Evolutionary conservation across 2,329 filamentous ascomycete genomes (phyloP).

Genomic region (Diaporthe citri): DNA sequence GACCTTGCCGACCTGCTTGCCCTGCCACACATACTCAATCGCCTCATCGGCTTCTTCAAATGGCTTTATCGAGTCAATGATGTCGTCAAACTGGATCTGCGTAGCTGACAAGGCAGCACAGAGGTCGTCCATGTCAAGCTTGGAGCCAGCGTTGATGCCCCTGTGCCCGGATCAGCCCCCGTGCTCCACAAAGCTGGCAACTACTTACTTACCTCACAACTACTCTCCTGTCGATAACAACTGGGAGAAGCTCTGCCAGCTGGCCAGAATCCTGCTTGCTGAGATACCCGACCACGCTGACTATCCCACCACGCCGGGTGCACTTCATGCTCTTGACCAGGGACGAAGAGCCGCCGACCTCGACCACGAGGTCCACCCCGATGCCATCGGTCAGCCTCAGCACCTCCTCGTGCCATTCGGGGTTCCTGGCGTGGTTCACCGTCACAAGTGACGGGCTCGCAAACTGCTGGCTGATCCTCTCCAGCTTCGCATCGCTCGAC

Average conservation of each 20-base stretch:
- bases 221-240: neutral
- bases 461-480: neutral
- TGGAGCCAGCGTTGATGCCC: neutral
- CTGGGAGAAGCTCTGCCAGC: neutral
- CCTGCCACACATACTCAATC: neutral
- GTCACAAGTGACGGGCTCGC: neutral
- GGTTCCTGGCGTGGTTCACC: neutral
- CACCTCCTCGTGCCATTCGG: neutral
- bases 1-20: neutral
- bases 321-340: conserved; percentile 6
- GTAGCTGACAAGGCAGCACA: neutral
- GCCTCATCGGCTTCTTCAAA: neutral
- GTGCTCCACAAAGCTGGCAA: neutral
- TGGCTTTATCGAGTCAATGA: neutral
- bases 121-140: neutral
- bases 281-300: neutral
- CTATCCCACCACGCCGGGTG: neutral
- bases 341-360: neutral
- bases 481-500: conserved; percentile 12
- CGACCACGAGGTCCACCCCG: neutral
- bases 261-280: neutral
- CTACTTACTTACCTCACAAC: neutral
- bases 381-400: neutral
- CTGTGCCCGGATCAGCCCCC: neutral
- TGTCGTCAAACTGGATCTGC: neutral